These are phyloP conservation scores for Tricholomella constricta DNA, from an alignment of 768 basidiomycete genomes.

Conservation along the genomic window DNA sequence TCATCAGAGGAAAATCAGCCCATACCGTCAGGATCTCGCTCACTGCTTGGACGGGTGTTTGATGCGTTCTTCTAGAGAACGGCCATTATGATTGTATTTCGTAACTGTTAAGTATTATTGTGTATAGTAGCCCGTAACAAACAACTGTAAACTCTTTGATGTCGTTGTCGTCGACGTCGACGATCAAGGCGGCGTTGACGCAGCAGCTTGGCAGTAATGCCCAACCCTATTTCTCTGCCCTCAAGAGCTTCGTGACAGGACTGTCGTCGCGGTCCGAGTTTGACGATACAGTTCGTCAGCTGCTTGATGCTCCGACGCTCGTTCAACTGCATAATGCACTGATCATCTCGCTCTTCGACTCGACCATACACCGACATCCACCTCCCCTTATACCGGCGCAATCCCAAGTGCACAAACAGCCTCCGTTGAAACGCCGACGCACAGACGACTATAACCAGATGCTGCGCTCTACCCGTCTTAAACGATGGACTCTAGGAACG, in stretches of 20 bases:
- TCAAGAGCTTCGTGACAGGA: constrained; percentile 70
- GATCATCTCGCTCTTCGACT: constrained; percentile 82
- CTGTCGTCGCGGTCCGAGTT: constrained; percentile 74
- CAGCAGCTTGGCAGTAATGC: constrained; percentile 64
- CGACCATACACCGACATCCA: constrained; percentile 45
- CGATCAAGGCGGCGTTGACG: constrained; percentile 68
- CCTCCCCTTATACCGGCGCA: constrained; percentile 13
- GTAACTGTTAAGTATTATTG: constrained; percentile 1
- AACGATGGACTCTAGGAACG: constrained; percentile 71
- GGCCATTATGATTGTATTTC: not conserved
- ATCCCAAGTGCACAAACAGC: constrained; percentile 54
- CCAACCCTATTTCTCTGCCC: constrained; percentile 57
- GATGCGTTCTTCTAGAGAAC: constrained; percentile 20
- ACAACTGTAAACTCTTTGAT: constrained; percentile 35
- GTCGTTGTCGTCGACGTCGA: constrained; percentile 77
- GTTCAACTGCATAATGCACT: constrained; percentile 84
- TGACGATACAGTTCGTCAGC: constrained; percentile 65
- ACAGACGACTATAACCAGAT: constrained; percentile 52
- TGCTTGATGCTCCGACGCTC: constrained; percentile 61
- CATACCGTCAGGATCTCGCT: constrained; percentile 14
- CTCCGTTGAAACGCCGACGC: constrained; percentile 69
- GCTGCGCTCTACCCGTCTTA: constrained; percentile 64
- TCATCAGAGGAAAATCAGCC: constrained; percentile 12
- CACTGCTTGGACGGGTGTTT: constrained; percentile 28
- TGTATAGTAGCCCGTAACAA: constrained; percentile 9